phyloP scores from a whole-genome alignment of 257 asterid genomes.

The Salvia miltiorrhiza region DNA sequence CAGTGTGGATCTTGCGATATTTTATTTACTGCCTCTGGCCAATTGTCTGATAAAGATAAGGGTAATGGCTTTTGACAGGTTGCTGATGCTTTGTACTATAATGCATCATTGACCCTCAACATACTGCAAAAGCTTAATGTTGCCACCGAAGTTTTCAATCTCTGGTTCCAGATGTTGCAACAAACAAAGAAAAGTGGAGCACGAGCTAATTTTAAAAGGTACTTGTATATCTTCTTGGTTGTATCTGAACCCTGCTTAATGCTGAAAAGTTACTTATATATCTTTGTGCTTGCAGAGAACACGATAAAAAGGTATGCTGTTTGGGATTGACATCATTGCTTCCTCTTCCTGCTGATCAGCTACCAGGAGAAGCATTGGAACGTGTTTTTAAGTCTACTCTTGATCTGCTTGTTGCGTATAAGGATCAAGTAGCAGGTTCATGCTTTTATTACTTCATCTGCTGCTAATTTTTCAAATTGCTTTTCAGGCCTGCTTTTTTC shows the following conservation, averaged over 20 bases:
- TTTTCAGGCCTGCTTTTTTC: neutral
- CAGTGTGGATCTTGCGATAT: neutral
- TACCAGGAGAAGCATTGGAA: slow-evolving; percentile 87
- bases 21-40: slow-evolving; percentile 4
- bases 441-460: slow-evolving; percentile 11
- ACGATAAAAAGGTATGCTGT: slow-evolving; percentile 94
- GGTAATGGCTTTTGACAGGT: slow-evolving; percentile 47
- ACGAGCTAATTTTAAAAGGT: slow-evolving; percentile 82
- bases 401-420: slow-evolving; percentile 91
- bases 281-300: slow-evolving; percentile 67
- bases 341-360: slow-evolving; percentile 84
- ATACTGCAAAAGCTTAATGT: slow-evolving; percentile 87
- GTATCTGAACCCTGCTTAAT: neutral
- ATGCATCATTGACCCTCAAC: slow-evolving; percentile 65
- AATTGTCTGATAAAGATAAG: slow-evolving; percentile 13
- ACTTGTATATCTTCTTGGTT: neutral
- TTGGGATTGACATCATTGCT: slow-evolving; percentile 94
- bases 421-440: slow-evolving; percentile 92
- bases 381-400: slow-evolving; percentile 89
- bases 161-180: slow-evolving; percentile 95
- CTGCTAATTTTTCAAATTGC: neutral
- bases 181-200: slow-evolving; percentile 83
- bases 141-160: slow-evolving; percentile 84
- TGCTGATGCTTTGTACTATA: slow-evolving; percentile 92
- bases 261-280: neutral